phyloP scores from a whole-genome alignment of 78 protist genomes.

The Dictyostelium firmibasis region DNA sequence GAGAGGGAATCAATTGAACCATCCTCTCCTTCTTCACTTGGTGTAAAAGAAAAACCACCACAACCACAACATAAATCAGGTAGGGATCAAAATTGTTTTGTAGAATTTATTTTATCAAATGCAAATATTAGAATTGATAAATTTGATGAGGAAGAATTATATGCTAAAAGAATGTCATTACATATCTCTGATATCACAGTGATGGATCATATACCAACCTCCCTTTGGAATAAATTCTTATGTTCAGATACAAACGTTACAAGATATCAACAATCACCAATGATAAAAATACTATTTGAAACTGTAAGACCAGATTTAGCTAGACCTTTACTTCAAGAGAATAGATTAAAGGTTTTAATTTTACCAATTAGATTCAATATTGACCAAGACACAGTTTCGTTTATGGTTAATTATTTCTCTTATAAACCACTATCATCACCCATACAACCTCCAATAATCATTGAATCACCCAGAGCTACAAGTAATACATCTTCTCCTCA shows the following conservation, averaged over 20 bases:
- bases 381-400: constrained; percentile 62
- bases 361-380: constrained; percentile 68
- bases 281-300: constrained; percentile 61
- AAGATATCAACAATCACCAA: constrained; percentile 56
- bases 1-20: not conserved
- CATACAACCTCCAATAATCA: not conserved
- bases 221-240: constrained; percentile 58
- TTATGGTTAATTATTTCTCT: constrained; percentile 15
- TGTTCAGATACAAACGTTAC: constrained; percentile 68
- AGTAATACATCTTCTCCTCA: no score
- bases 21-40: not conserved
- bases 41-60: not conserved
- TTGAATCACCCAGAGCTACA: not conserved
- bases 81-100: constrained; percentile 47
- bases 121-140: constrained; percentile 56
- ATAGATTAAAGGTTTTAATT: constrained; percentile 51
- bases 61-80: not conserved
- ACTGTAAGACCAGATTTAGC: constrained; percentile 58
- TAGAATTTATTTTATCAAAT: constrained; percentile 34
- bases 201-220: constrained; percentile 58
- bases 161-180: constrained; percentile 40
- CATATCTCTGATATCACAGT: constrained; percentile 44
- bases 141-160: constrained; percentile 34
- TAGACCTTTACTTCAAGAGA: constrained; percentile 63
- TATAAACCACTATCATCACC: constrained; percentile 19